These are phyloP conservation scores for Naegleria fowleri DNA, from an alignment of 208 protist species.

Conservation along the genomic window DNA sequence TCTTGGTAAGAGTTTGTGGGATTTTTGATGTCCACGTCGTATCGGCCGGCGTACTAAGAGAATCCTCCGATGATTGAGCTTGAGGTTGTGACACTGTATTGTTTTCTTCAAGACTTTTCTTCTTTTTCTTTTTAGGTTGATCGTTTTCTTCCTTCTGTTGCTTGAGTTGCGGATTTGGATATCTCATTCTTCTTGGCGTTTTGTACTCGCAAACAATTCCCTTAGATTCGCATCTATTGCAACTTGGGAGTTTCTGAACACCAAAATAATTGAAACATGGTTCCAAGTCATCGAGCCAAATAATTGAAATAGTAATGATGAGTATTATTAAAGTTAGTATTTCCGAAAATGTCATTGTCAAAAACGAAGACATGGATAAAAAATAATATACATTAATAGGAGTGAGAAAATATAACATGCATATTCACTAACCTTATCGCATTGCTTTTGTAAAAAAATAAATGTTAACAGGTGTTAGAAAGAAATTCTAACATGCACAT, in stretches of 20 bases:
- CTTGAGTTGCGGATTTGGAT: neutral
- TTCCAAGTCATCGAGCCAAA: no score
- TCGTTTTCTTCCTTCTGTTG: neutral
- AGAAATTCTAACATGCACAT: no score
- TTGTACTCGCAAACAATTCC: neutral
- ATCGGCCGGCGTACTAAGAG: neutral
- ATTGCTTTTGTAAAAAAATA: neutral
- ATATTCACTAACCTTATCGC: neutral
- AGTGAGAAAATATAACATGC: no score
- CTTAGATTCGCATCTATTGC: neutral
- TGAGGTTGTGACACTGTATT: neutral
- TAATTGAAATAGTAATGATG: no score
- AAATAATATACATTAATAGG: no score
- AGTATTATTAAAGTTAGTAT: no score
- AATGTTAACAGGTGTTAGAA: no score
- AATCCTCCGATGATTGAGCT: neutral
- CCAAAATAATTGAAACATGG: no score
- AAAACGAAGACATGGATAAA: no score
- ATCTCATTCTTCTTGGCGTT: neutral
- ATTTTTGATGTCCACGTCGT: neutral
- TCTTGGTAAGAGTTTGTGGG: neutral
- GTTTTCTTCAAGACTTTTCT: neutral
- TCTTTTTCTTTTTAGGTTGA: neutral
- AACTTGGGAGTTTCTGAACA: neutral
- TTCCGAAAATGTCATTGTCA: no score